These are phyloP conservation scores for Fusarium sp. DNA, from an alignment of 2,329 filamentous ascomycete genomes.

Conservation along the genomic window DNA sequence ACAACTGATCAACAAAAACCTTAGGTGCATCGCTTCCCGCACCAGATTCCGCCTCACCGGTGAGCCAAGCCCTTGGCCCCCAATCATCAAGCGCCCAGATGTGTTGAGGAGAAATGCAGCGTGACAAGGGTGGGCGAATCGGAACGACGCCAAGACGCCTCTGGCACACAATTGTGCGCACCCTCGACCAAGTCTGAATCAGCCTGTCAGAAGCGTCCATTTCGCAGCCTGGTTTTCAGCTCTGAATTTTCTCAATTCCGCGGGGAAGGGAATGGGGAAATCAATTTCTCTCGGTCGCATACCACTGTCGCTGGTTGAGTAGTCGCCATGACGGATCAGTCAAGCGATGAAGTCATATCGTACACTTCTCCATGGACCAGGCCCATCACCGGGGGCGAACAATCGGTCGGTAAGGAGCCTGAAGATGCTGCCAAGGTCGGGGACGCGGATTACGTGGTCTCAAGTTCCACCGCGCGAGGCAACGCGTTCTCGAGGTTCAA, in stretches of 20 bases:
- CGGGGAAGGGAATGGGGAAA: background rate
- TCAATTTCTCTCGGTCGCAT: background rate
- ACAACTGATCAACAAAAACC: background rate
- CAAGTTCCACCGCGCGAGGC: background rate
- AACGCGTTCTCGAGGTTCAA: background rate
- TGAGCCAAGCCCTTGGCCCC: background rate
- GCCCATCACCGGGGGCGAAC: background rate
- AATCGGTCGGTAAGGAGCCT: background rate
- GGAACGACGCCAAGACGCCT: background rate
- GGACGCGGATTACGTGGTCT: background rate
- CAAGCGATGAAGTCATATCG: background rate
- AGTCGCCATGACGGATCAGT: background rate
- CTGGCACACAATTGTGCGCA: background rate
- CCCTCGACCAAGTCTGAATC: background rate
- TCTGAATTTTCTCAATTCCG: background rate
- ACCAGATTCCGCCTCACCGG: background rate
- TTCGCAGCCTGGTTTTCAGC: background rate
- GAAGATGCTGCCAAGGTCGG: background rate
- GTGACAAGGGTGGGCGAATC: background rate
- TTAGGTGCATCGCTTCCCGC: background rate
- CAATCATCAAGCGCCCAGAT: slow-evolving; percentile 3
- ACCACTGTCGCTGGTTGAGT: background rate
- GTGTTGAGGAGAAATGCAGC: background rate
- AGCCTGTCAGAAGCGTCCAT: background rate
- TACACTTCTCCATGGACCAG: background rate